Conservation (phyloP, 306 rosid genomes). For the Phaseolus lunatus region DNA sequence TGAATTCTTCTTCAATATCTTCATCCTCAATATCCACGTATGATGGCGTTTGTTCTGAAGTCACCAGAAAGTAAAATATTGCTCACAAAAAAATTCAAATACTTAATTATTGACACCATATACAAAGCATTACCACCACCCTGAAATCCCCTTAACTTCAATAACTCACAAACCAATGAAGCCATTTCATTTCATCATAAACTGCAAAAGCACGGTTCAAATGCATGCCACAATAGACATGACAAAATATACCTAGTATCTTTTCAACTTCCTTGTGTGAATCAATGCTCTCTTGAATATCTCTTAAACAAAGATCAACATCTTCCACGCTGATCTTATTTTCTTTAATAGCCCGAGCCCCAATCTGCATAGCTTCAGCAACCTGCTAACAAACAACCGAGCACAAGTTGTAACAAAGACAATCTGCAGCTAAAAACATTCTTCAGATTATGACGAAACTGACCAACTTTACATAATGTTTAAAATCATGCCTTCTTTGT, state of each 20-base stretch:
- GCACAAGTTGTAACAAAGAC: conserved; percentile 32
- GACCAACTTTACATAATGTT: neutral
- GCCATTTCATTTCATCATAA: neutral
- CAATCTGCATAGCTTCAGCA: conserved; percentile 87
- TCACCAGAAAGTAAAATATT: conserved; percentile 34
- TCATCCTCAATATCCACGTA: conserved; percentile 63
- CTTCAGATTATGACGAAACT: conserved; percentile 31
- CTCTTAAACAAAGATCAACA: conserved; percentile 73
- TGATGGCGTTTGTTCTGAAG: conserved; percentile 62
- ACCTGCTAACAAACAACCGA: conserved; percentile 61
- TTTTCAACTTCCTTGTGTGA: conserved; percentile 77
- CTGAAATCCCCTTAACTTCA: conserved; percentile 39
- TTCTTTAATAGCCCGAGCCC: conserved; percentile 84
- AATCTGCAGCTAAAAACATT: conserved; percentile 24
- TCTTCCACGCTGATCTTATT: conserved; percentile 72
- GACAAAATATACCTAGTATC: conserved; percentile 65
- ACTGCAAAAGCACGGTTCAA: conserved; percentile 16
- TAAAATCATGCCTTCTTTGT: conserved; percentile 69
- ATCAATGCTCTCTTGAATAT: conserved; percentile 83
- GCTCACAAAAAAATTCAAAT: conserved; percentile 14
- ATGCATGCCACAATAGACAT: conserved; percentile 19
- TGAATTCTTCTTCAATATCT: conserved; percentile 83
- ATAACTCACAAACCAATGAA: conserved; percentile 20
- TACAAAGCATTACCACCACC: conserved; percentile 25
- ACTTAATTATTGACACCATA: conserved; percentile 20